Percentiles rank a stretch among this genome's conserved stretches.
phyloP scores from a whole-genome alignment of 805 yeast species.

The Saccharomycopsis schoenii region DNA sequence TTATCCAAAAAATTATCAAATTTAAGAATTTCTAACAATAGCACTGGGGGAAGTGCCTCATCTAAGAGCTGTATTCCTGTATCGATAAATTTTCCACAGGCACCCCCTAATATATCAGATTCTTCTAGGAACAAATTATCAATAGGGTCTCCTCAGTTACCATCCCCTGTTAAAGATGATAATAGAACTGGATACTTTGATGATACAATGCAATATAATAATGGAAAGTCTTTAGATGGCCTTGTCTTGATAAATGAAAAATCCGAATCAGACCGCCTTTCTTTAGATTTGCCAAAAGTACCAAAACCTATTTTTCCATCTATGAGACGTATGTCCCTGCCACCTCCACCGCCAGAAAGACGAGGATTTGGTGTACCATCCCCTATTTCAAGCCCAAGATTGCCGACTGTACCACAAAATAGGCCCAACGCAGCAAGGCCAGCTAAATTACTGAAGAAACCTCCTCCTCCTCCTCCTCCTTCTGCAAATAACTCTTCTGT shows the following conservation, averaged over 20 bases:
- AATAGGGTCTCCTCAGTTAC: background rate
- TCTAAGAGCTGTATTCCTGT: background rate
- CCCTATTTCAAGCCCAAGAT: background rate
- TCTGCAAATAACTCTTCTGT: background rate
- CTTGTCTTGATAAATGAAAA: background rate
- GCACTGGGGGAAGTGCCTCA: constrained; percentile 2
- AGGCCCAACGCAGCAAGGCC: background rate
- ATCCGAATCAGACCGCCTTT: background rate
- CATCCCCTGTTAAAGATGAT: background rate
- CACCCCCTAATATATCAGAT: background rate
- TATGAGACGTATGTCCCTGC: background rate
- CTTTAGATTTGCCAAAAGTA: background rate
- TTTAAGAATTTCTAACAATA: constrained; percentile 9
- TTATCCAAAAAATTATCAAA: constrained; percentile 15
- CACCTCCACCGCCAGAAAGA: constrained; percentile 1
- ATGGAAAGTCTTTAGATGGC: background rate
- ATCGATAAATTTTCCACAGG: background rate
- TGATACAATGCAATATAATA: background rate
- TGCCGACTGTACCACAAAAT: background rate
- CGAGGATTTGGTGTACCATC: background rate
- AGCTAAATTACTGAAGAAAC: background rate
- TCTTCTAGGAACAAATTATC: background rate
- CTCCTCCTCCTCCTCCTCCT: background rate
- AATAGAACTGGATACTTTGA: background rate
- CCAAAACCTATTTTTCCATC: background rate